Base-by-base conservation (phyloP, 2,329 filamentous ascomycete genomes). In the Macrophomina phaseolina region DNA sequence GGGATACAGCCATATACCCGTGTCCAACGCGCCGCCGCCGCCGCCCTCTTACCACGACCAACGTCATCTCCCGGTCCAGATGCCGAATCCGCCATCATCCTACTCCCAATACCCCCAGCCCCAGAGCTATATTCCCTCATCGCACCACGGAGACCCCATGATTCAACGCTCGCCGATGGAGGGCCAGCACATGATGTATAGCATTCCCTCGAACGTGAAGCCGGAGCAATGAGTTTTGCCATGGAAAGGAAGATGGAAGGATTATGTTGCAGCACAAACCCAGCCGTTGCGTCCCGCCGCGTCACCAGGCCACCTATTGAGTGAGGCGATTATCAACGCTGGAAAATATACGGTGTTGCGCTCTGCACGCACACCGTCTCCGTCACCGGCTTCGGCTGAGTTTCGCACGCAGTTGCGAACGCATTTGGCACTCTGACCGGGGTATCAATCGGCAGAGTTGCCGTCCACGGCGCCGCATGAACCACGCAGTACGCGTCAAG, bases 171-270 rank as follows among this genome's bases (percentile, higher is more conserved):
- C 53, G 32, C 62, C 46, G 8, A 65, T 69, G 67, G 69, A 69
- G 34, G 74, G 65, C 42, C 69, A 70, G n/a, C 76, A 79, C 67
- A 78, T 80, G 69, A 78, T 80, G 72, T 80, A 80, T 63, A 76
- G 77, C 60, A 74, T 78, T 70, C 73, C 73, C 49, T 71, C 75
- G 7, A 79, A 79, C 68, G 78, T 80, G 76, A 80, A 80, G 71
- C 75, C 75, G 30, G 78, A 80, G 55, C 67, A 68, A 51, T 67
- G 66, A 67, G 36, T 3, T 23, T n/a, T 28, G 34, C 40, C 64
- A 40, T 34, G 42, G 45, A 38, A 40, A 23, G 34, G 52, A 11
- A 30, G 16, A 42, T 36, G 45, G 42, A 36, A 64, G 62, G 62
- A 55, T 42, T 49, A 34, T 12, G 16, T 28, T 16, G 18, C 58